phyloP scores from a whole-genome alignment of 176 grass and related monocot genomes.

The Secale cereale region DNA sequence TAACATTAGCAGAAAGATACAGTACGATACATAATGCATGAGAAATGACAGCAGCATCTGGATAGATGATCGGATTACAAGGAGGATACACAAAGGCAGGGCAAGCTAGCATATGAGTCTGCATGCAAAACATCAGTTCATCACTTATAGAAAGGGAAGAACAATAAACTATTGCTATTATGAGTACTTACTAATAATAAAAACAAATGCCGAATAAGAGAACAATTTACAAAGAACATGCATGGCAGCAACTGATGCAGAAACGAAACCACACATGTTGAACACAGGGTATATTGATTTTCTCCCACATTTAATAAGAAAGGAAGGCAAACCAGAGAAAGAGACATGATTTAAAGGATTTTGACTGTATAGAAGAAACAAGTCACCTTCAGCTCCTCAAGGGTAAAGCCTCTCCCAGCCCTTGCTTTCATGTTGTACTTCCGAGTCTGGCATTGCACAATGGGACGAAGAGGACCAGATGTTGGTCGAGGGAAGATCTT shows the following conservation, averaged over 20 bases:
- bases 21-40: too few species aligned
- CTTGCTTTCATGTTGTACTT: slow-evolving; percentile 99
- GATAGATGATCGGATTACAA: neutral
- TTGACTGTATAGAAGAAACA: neutral
- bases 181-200: neutral
- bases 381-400: slow-evolving; percentile 88
- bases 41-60: neutral
- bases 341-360: neutral
- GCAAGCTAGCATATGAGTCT: neutral
- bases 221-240: neutral
- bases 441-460: slow-evolving; percentile 81
- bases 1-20: neutral
- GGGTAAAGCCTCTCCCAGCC: slow-evolving; percentile 76
- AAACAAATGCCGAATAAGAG: neutral
- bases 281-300: neutral
- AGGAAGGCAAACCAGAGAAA: neutral
- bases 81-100: neutral
- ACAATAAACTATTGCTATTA: neutral
- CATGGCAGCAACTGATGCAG: neutral
- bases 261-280: neutral
- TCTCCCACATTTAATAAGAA: neutral
- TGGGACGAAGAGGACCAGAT: slow-evolving; percentile 61
- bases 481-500: slow-evolving; percentile 94
- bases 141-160: neutral
- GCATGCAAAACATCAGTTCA: neutral